These are phyloP conservation scores for Pseudogymnoascus sp. DNA, from an alignment of 2,329 filamentous ascomycete species.

Conservation along the genomic window DNA sequence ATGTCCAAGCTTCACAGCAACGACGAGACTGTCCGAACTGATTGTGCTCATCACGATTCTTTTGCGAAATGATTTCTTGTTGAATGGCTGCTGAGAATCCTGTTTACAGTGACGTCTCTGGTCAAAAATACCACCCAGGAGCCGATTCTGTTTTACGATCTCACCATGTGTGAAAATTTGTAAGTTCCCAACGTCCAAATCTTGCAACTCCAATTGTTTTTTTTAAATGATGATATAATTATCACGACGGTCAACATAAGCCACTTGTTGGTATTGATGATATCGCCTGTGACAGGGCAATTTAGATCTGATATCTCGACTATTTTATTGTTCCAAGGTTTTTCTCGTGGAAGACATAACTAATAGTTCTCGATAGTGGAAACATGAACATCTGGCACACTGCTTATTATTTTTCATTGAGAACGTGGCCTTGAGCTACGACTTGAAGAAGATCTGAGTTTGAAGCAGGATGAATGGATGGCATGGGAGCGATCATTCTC, in stretches of 20 bases:
- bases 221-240: constrained; percentile 61
- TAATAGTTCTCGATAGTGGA: neutral
- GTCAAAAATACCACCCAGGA: constrained; percentile 11
- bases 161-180: constrained; percentile 8
- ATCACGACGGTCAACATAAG: constrained; percentile 87
- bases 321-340: constrained; percentile 11
- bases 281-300: constrained; percentile 67
- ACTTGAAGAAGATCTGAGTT: neutral
- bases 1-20: constrained; percentile 71
- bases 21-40: constrained; percentile 46
- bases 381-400: constrained; percentile 4
- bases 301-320: constrained; percentile 27
- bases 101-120: constrained; percentile 15
- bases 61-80: neutral
- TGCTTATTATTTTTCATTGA: constrained; percentile 7
- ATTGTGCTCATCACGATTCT: constrained; percentile 26
- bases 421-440: constrained; percentile 3
- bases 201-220: constrained; percentile 22
- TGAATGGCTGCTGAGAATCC: constrained; percentile 6
- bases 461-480: neutral
- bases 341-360: constrained; percentile 1
- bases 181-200: constrained; percentile 9
- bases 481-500: neutral
- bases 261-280: constrained; percentile 64
- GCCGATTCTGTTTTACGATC: constrained; percentile 16